phyloP scores from a whole-genome alignment of 768 basidiomycete genomes.

The Leccinum incarnatum region DNA sequence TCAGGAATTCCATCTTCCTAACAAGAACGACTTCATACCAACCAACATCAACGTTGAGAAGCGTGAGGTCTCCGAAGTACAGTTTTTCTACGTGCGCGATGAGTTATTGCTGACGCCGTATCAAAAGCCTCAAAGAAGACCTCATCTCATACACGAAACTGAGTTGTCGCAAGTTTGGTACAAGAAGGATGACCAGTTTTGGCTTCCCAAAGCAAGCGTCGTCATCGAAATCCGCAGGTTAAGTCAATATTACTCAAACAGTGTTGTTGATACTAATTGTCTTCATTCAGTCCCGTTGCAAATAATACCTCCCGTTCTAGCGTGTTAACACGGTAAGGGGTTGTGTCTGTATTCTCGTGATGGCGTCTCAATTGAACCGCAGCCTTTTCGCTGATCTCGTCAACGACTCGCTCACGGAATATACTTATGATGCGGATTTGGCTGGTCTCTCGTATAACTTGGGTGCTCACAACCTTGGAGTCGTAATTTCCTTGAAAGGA shows the following conservation, averaged over 20 bases:
- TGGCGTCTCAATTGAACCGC: neutral
- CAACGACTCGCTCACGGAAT: constrained; percentile 86
- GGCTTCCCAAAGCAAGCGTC: constrained; percentile 86
- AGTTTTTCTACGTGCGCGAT: constrained; percentile 5
- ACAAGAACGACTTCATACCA: constrained; percentile 89
- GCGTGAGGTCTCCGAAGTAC: constrained; percentile 60
- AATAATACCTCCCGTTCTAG: constrained; percentile 64
- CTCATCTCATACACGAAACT: constrained; percentile 72
- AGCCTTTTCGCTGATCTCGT: constrained; percentile 85
- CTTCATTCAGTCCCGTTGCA: constrained; percentile 47
- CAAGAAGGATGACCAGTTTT: constrained; percentile 97
- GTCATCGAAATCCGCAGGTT: constrained; percentile 76
- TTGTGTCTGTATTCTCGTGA: neutral
- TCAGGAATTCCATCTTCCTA: constrained; percentile 71
- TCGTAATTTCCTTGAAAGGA: constrained; percentile 69
- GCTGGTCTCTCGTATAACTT: constrained; percentile 83
- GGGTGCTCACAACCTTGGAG: constrained; percentile 56
- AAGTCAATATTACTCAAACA: constrained; percentile 5
- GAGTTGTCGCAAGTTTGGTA: constrained; percentile 80
- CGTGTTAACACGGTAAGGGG: constrained; percentile 66
- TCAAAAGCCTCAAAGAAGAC: constrained; percentile 67
- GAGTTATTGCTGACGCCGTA: constrained; percentile 1
- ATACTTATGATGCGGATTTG: constrained; percentile 87
- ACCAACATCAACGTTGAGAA: constrained; percentile 81
- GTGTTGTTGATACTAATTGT: neutral